Percentiles rank a stretch among this genome's conserved stretches.
These are phyloP conservation scores for Wickerhamiella domercqiae DNA, from an alignment of 805 yeast genomes.

Conservation along the genomic window DNA sequence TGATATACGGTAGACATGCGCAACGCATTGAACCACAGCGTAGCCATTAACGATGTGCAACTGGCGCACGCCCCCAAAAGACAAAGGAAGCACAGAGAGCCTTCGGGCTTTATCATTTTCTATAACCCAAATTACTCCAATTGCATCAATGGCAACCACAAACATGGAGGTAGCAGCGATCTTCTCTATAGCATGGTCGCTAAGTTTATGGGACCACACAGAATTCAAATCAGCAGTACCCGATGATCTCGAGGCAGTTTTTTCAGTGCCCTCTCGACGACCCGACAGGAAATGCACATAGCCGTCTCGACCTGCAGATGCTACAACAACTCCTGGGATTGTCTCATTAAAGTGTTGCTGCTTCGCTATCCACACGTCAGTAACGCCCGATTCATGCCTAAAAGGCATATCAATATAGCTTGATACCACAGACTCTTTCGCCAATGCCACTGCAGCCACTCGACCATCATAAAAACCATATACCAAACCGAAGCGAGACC, in stretches of 20 bases:
- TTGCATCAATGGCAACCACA: conserved; percentile 1
- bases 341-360: conserved; percentile 7
- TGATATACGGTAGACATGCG: conserved; percentile 5
- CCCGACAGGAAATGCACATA: conserved; percentile 4
- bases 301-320: conserved; percentile 13
- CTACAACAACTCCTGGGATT: conserved; percentile 4
- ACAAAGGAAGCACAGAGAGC: background rate
- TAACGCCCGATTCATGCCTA: conserved; percentile 16
- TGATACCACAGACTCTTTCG: conserved; percentile 17
- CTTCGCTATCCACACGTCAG: conserved; percentile 18
- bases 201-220: background rate
- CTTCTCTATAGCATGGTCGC: background rate
- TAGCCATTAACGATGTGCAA: conserved; percentile 7
- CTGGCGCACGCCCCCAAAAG: background rate
- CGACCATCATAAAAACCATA: conserved; percentile 19
- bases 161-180: background rate
- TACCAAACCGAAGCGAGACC: conserved; percentile 21
- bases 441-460: conserved; percentile 14
- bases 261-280: background rate
- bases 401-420: conserved; percentile 14
- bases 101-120: background rate
- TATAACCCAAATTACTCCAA: background rate
- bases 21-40: conserved; percentile 5
- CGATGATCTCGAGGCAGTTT: background rate
- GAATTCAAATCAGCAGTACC: no score